These are phyloP conservation scores for Ustilago xerochloae DNA, from an alignment of 1,284 basidiomycete genomes.

Conservation along the genomic window DNA sequence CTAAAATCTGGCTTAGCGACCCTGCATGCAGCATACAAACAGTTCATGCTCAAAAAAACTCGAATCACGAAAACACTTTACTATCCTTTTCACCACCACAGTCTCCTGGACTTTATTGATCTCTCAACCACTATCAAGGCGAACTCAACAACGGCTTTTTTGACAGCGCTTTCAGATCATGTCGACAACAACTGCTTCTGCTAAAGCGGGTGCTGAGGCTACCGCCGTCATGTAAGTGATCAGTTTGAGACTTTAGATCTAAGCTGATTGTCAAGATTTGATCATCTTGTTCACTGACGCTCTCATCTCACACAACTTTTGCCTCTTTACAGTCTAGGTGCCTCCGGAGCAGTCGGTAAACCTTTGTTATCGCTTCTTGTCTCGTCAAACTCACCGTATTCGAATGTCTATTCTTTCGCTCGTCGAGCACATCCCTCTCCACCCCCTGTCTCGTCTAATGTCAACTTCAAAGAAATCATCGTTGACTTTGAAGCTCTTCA, in stretches of 20 bases:
- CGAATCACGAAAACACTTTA: too few relatives aligned
- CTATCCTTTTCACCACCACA: too few relatives aligned
- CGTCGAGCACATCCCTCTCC: constrained; percentile 71
- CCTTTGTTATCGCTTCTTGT: constrained; percentile 45
- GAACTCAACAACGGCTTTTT: not conserved
- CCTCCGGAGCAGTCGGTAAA: constrained; percentile 57
- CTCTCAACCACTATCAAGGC: not conserved
- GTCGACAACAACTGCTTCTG: constrained; percentile 7
- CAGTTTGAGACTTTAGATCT: not conserved
- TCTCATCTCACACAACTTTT: not conserved
- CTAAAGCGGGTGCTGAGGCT: constrained; percentile 8
- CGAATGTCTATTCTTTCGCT: constrained; percentile 76
- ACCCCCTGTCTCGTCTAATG: constrained; percentile 65
- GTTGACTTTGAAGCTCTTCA: constrained; percentile 53
- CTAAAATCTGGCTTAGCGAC: not conserved
- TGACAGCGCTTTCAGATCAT: not conserved
- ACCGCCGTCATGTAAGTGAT: constrained; percentile 44
- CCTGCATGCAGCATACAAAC: constrained; percentile 1
- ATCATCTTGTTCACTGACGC: not conserved
- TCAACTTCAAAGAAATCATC: constrained; percentile 53
- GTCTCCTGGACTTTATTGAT: too few relatives aligned
- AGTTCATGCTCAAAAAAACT: not conserved
- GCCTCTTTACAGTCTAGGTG: constrained; percentile 26
- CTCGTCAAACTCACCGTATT: constrained; percentile 11
- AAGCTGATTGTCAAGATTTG: not conserved